Evolutionary conservation across 1,139 yeast genomes (phyloP).

Genomic region (Geotrichum armillariae): DNA sequence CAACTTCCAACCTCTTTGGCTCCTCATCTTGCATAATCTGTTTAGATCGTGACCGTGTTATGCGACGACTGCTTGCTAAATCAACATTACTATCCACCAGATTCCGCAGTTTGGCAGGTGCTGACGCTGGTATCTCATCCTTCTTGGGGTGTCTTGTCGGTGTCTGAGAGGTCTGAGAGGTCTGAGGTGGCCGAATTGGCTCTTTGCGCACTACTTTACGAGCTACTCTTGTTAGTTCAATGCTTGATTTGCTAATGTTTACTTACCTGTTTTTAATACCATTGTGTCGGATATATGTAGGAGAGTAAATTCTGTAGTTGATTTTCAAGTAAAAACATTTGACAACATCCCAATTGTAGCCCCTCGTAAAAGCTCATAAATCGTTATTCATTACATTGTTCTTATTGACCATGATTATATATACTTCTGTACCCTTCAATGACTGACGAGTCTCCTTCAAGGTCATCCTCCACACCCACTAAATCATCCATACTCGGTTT

Average conservation of each 20-base stretch:
- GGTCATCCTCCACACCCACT: slow-evolving; percentile 37
- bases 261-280: not conserved
- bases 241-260: not conserved
- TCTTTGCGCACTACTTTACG: not conserved
- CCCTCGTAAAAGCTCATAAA: not conserved
- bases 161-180: not conserved
- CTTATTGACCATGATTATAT: slow-evolving; percentile 17
- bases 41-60: not conserved
- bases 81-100: not conserved
- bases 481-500: slow-evolving; percentile 29
- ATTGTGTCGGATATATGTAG: too few species aligned
- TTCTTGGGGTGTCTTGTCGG: not conserved
- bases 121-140: not conserved
- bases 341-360: not conserved
- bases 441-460: slow-evolving; percentile 35
- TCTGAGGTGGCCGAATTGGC: slow-evolving; percentile 5
- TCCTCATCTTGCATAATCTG: not conserved
- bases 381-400: not conserved
- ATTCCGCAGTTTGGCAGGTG: not conserved
- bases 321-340: not conserved
- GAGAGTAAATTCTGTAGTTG: too few species aligned
- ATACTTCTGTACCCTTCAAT: slow-evolving; percentile 34
- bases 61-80: not conserved
- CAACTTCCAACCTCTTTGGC: not conserved
- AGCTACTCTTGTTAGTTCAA: not conserved